Base-by-base conservation (phyloP, 352 stramenopile species). In the Blastocystis sp. region DNA sequence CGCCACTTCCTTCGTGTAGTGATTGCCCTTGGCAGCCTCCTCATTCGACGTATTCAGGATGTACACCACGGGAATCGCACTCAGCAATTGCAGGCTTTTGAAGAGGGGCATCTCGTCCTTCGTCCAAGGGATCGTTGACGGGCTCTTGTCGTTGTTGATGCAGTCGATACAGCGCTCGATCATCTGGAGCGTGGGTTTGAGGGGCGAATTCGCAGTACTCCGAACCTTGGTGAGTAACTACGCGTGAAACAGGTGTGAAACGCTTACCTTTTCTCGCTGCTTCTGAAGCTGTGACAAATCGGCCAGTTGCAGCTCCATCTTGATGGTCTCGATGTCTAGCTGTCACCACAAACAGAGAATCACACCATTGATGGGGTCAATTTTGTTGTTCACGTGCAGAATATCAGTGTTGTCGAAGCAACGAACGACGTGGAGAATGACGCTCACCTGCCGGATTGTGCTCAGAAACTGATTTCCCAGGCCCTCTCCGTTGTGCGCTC, bases 331-430 rank as follows among this genome's bases (percentile, higher is more conserved):
- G 10, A 95, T 87, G 57, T 95, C 93, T 11, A 92, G 92, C 54
- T 19, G 21, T 59, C 2, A 84, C 7, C 1, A 43, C 52, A 24
- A 14, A 7, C 34, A 19, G 10, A 40, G 21, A 52, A 57, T 21
- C 14, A 21, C 43, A 84, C 74, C 74, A 70, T 84, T 45, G 10
- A 95, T 89, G 11, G 93, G 93, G 76, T 95, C 92, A 17, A 95
- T 92, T 0, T 90, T 93, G 62, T 94, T 92, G 77, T 95, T 93
- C 42, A 95, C 93, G 90, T 95, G 93, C 48, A 94, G 84, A 89
- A 95, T 94, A 76, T 95, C 93, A 24, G 92, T 92, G 90, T 95
- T 92, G 71, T 95, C 93, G 62, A 95, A 95, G 91, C 93, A 94
- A 9, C 93, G 93, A 78, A 95, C 92, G 17, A 95, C 92, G 81